phyloP scores from a whole-genome alignment of 2,329 filamentous ascomycete species.

The Colletotrichum cordylinicola region DNA sequence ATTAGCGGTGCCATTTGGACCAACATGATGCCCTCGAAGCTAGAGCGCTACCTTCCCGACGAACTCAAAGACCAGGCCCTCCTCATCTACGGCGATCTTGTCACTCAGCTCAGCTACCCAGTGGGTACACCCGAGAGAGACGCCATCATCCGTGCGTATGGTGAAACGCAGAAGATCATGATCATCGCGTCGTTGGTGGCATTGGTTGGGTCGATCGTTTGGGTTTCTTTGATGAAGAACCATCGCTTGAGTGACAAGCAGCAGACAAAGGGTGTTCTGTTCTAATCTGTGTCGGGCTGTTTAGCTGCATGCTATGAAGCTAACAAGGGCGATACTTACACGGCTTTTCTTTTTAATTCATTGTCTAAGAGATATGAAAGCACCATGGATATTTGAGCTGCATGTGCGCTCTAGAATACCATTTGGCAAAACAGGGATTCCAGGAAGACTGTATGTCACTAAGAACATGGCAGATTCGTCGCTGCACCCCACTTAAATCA shows the following conservation, averaged over 20 bases:
- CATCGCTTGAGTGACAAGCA: conserved; percentile 7
- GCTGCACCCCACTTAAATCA: background rate
- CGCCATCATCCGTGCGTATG: conserved; percentile 53
- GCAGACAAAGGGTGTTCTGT: conserved; percentile 15
- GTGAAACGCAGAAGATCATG: conserved; percentile 48
- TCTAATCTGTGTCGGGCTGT: background rate
- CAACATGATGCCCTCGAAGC: conserved; percentile 39
- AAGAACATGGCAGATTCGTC: background rate
- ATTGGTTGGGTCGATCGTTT: background rate
- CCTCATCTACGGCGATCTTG: conserved; percentile 46
- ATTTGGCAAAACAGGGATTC: background rate
- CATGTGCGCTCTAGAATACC: background rate
- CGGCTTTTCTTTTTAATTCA: background rate
- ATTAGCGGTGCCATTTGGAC: conserved; percentile 40
- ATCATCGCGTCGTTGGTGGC: conserved; percentile 30
- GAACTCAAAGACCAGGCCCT: conserved; percentile 37
- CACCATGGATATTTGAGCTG: background rate
- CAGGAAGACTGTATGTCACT: background rate
- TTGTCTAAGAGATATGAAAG: background rate
- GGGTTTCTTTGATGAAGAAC: conserved; percentile 18
- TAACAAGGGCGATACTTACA: background rate
- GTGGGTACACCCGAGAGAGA: conserved; percentile 43
- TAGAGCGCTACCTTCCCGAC: conserved; percentile 44
- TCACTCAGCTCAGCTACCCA: conserved; percentile 41
- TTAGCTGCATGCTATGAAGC: background rate